A percentile compares a stretch with the other conserved stretches of the same genome.
These are phyloP conservation scores for Cordia subcordata DNA, from an alignment of 257 asterid genomes.

Conservation along the genomic window DNA sequence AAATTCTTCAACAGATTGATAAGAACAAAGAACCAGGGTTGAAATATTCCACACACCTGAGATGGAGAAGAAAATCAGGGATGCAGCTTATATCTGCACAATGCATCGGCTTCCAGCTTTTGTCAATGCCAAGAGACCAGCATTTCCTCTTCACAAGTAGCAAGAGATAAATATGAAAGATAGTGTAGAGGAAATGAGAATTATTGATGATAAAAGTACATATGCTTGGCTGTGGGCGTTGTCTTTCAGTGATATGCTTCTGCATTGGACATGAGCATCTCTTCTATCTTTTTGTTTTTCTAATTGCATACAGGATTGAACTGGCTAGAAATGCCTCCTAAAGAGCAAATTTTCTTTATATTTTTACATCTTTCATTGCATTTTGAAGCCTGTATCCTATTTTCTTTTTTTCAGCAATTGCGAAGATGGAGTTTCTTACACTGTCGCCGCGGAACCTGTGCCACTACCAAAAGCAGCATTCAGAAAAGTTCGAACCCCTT, in stretches of 20 bases:
- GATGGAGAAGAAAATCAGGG: slow-evolving; percentile 73
- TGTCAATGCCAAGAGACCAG: slow-evolving; percentile 72
- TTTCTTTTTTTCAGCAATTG: too few species aligned
- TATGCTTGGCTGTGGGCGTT: background rate
- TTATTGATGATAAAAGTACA: background rate
- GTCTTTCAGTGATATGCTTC: too few species aligned
- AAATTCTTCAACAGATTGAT: background rate
- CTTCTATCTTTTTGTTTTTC: too few species aligned
- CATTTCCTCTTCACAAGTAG: slow-evolving; percentile 49
- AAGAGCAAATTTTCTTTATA: too few species aligned
- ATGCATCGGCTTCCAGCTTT: slow-evolving; percentile 81
- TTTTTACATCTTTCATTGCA: too few species aligned
- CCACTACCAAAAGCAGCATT: slow-evolving; percentile 63
- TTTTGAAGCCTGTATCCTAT: too few species aligned
- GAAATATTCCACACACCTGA: slow-evolving; percentile 34
- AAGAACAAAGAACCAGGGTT: background rate
- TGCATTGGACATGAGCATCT: too few species aligned
- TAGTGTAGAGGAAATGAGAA: too few species aligned
- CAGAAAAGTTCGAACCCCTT: slow-evolving; percentile 71
- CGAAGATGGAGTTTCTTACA: slow-evolving; percentile 36
- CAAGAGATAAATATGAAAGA: background rate
- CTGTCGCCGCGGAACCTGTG: slow-evolving; percentile 59
- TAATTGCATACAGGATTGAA: too few species aligned
- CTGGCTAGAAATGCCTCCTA: too few species aligned
- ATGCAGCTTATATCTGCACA: slow-evolving; percentile 56